A percentile compares a stretch with the other conserved stretches of the same genome.
phyloP scores from a whole-genome alignment of 352 stramenopile genomes.

The Hyaloperonospora brassicae region DNA sequence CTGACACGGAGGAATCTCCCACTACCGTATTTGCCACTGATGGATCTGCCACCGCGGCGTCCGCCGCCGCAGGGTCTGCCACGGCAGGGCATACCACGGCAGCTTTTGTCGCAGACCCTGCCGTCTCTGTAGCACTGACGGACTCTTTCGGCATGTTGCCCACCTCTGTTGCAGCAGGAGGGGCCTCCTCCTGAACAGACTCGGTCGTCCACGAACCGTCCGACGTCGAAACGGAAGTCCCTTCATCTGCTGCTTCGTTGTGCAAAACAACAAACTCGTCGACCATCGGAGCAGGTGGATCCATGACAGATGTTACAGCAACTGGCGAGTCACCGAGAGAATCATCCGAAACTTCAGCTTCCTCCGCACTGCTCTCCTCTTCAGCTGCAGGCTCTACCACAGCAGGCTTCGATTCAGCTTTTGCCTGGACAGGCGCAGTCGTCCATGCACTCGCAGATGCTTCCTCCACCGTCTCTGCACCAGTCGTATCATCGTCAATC shows the following conservation, averaged over 20 bases:
- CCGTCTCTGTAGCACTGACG: too few relatives aligned
- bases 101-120: too few relatives aligned
- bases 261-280: slow-evolving; percentile 9
- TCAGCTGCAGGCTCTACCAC: slow-evolving; percentile 7
- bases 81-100: too few relatives aligned
- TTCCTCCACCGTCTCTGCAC: slow-evolving; percentile 7
- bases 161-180: too few relatives aligned
- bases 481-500: slow-evolving; percentile 6
- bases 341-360: slow-evolving; percentile 8
- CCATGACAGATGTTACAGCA: slow-evolving; percentile 2
- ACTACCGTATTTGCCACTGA: too few relatives aligned
- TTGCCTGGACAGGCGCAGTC: slow-evolving; percentile 8
- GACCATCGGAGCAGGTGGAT: slow-evolving; percentile 8
- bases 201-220: slow-evolving; percentile 10
- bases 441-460: slow-evolving; percentile 11
- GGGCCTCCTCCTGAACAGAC: slow-evolving; percentile 5
- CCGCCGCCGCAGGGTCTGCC: too few relatives aligned
- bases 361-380: slow-evolving; percentile 10
- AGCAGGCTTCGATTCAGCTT: slow-evolving; percentile 1
- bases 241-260: slow-evolving; percentile 7
- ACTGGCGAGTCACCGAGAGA: background rate
- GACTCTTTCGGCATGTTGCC: too few relatives aligned
- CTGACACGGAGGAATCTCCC: too few relatives aligned
- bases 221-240: slow-evolving; percentile 6
- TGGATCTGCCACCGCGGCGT: too few relatives aligned